Evolutionary conservation across 192 early-diverging fungal species (phyloP), one percentile per base, ranked within the genome.

Genomic region (Coemansia interrupta): DNA sequence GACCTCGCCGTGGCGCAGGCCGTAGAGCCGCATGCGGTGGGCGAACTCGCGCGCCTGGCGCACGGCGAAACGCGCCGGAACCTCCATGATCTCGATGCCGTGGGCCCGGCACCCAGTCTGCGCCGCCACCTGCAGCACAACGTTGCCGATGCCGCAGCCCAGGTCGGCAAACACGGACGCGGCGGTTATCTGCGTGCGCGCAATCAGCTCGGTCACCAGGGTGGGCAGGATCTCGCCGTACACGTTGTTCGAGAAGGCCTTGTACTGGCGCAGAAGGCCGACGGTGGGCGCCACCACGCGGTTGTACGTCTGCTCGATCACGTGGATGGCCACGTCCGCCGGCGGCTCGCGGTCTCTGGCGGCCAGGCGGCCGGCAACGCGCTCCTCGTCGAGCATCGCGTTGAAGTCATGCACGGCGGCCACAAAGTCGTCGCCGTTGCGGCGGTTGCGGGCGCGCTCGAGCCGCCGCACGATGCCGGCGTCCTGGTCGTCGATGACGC

Each of bases 141-240:
- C 94, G 79, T 96, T 97, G 22, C 94, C 96, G 68, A 95, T 92
- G 15, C 96, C 96, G 66, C 89, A 90, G 0, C 90, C 94, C 69
- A 99, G 80, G 69, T 99, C 96, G 38, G 97, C 68, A 85, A 99
- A 99, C 9, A 87, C 82, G 41, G 87, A 85, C 29, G 78, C 78
- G 13, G 82, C 64, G 19, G 73, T 68, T 24, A 98, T 73, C 10
- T 74, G 69, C 2, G 91, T 85, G 52, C 83, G 66, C 45, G 84
- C 63, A 56, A 97, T 93, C 23, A 99, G 80, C 53, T 95, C 90
- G 54, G 83, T 83, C 39, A 96, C 88, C 58, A 99, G 74, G 26
- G 81, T 83, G 23, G 85, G 84, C 55, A 89, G 86, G 59, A 99
- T 87, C 75, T 99, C 96, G 44, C 96, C 96, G 72, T 99, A 99